phyloP scores from a whole-genome alignment of 306 rosid genomes.

The Dalbergia cochinchinensis region DNA sequence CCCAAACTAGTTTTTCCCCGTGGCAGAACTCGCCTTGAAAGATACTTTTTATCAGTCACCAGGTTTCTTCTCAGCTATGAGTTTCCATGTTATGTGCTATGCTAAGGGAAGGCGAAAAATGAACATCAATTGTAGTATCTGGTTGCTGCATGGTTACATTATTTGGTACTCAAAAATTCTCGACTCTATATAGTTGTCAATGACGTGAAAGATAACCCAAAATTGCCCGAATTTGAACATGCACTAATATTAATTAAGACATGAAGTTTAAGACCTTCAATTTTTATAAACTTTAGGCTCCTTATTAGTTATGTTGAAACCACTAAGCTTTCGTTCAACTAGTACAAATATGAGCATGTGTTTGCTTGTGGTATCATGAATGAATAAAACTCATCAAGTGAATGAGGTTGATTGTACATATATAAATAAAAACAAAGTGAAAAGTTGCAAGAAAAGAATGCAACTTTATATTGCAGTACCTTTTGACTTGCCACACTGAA shows the following conservation, averaged over 20 bases:
- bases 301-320: background rate
- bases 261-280: background rate
- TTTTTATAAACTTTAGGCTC: background rate
- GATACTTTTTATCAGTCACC: slow-evolving; percentile 17
- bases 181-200: background rate
- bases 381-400: background rate
- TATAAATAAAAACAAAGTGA: background rate
- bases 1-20: too few relatives aligned
- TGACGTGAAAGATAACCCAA: slow-evolving; percentile 32
- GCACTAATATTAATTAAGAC: slow-evolving; percentile 20
- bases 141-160: background rate
- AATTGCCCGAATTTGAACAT: slow-evolving; percentile 1
- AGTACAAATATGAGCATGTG: background rate
- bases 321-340: background rate
- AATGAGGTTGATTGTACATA: background rate
- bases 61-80: too few relatives aligned
- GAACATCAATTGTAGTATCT: background rate
- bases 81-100: slow-evolving; percentile 7
- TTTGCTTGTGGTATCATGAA: background rate
- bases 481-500: slow-evolving; percentile 32
- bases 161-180: background rate
- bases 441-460: slow-evolving; percentile 37
- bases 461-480: slow-evolving; percentile 22
- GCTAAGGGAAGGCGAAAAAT: slow-evolving; percentile 8
- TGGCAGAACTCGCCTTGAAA: too few relatives aligned